Conservation (phyloP, 202 grass and related monocot species). For the Schoenoplectus tabernaemontani region DNA sequence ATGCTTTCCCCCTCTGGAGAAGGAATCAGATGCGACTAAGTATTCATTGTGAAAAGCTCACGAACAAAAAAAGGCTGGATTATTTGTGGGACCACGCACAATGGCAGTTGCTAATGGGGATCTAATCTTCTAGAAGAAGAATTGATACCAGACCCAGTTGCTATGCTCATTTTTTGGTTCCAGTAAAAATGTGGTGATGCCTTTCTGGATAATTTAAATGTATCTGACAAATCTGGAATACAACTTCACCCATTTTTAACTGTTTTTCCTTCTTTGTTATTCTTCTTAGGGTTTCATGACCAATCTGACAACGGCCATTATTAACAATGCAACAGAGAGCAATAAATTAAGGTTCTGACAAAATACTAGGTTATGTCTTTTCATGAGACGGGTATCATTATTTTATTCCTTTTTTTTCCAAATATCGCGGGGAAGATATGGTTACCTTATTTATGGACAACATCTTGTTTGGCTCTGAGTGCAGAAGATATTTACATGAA, state of each 20-base stretch:
- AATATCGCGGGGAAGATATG: too few species aligned
- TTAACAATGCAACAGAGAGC: too few species aligned
- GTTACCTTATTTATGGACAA: too few species aligned
- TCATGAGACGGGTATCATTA: too few species aligned
- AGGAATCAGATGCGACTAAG: background rate
- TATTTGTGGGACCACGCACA: background rate
- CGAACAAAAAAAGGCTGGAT: background rate
- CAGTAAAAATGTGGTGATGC: background rate
- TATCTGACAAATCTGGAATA: background rate
- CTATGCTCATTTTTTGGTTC: background rate
- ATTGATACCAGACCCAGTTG: background rate
- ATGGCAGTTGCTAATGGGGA: background rate
- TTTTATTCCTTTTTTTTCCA: too few species aligned
- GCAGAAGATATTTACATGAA: too few species aligned
- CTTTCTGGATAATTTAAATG: background rate
- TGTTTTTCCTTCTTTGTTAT: background rate
- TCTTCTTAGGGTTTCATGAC: background rate
- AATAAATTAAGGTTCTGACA: too few species aligned
- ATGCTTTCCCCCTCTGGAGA: background rate
- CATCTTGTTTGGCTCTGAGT: too few species aligned
- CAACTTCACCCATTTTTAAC: background rate
- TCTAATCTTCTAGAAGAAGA: too few species aligned
- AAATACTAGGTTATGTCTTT: too few species aligned
- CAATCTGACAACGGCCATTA: background rate
- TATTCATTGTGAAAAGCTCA: background rate